Evolutionary conservation across 495 filamentous ascomycete species (phyloP), one percentile per base, ranked within the genome.

Genomic region (Amphirosellinia nigrospora): DNA sequence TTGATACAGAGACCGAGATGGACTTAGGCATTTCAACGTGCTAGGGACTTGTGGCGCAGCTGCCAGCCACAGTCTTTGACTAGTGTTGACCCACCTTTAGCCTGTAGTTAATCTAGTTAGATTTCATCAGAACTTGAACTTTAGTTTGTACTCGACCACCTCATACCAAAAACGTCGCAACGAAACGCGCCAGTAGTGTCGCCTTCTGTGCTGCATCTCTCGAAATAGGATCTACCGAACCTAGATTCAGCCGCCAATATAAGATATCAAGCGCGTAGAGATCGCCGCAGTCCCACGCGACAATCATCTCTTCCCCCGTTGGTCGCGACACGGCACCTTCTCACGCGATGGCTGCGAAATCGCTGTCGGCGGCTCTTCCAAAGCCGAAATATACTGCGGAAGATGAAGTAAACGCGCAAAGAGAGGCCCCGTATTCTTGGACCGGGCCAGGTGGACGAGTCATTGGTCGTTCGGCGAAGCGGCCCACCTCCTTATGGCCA

Each of bases 341-440:
- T 59, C 19, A 65, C 65, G 66, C 88, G 50, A 86, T 95, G 76
- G 88, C 91, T 61, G 86, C 90, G n/a, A n/a, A n/a, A 26, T 91
- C 93, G 38, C 89, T 99, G 38, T 87, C 94, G 32, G 90, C 90
- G 78, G 89, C 91, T 52, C 86, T 99, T 16, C 96, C 96, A 0
- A 95, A 94, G 70, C 96, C 96, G 19, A 94, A 93, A 79, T 94
- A 97, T 77, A 90, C 86, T 19, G 92, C 91, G 61, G 93, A 96
- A 76, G 88, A 94, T 78, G 94, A 96, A 79, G 91, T 96, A 74
- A 80, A 92, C 76, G 87, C 91, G 28, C 90, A 92, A 77, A 92
- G 71, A 89, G 88, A 78, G 92, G 68, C 90, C 92, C 30, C 88
- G 92, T 75, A 90, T 97, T 58, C 83, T 98, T 50, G 92, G 91